Percentiles rank a stretch among this genome's conserved stretches.
phyloP scores from a whole-genome alignment of 306 rosid genomes.

The Sicyos baderoa region DNA sequence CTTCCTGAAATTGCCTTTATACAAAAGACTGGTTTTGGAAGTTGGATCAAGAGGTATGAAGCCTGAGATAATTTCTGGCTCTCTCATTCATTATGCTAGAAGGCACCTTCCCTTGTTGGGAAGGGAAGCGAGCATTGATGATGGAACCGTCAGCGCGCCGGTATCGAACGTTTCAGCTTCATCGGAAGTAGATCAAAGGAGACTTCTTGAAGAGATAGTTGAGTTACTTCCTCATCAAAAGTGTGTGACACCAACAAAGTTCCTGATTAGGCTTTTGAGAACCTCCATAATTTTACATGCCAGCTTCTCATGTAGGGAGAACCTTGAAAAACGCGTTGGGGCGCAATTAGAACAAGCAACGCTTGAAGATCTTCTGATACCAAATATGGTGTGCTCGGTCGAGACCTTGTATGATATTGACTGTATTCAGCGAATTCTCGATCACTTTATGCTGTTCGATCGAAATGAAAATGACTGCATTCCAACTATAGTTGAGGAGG shows the following conservation, averaged over 20 bases:
- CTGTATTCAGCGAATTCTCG: slow-evolving; percentile 78
- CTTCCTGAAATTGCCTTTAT: slow-evolving; percentile 43
- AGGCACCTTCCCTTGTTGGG: slow-evolving; percentile 50
- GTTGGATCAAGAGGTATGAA: slow-evolving; percentile 51
- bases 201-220: slow-evolving; percentile 62
- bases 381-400: slow-evolving; percentile 57
- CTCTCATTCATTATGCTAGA: slow-evolving; percentile 68
- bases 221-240: slow-evolving; percentile 55
- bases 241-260: slow-evolving; percentile 52
- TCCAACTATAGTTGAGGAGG: slow-evolving; percentile 45
- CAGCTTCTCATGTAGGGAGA: slow-evolving; percentile 45
- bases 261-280: slow-evolving; percentile 6
- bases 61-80: slow-evolving; percentile 50
- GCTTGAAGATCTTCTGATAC: slow-evolving; percentile 75
- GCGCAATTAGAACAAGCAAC: slow-evolving; percentile 63
- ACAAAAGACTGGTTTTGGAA: slow-evolving; percentile 50
- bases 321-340: slow-evolving; percentile 61
- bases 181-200: slow-evolving; percentile 59
- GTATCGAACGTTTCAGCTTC: slow-evolving; percentile 32
- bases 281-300: neutral
- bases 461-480: slow-evolving; percentile 34
- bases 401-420: slow-evolving; percentile 83
- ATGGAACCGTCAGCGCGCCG: slow-evolving; percentile 30
- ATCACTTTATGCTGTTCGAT: slow-evolving; percentile 58
- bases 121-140: slow-evolving; percentile 41